A percentile compares a stretch with the other conserved stretches of the same genome.
These are phyloP conservation scores for Globisporangium radiosum DNA, from an alignment of 352 stramenopile genomes.

Conservation along the genomic window DNA sequence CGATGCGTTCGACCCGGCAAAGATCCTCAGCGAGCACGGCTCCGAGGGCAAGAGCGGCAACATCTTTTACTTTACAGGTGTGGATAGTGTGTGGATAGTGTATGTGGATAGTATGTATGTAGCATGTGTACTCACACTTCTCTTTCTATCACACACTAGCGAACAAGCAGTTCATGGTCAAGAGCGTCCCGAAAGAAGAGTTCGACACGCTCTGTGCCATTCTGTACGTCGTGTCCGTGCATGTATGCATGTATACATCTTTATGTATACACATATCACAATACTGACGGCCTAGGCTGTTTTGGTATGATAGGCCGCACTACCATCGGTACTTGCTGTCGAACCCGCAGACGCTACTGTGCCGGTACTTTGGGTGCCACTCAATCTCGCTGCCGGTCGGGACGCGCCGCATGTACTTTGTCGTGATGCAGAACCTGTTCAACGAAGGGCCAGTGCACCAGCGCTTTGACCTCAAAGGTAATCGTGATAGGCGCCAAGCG, in stretches of 20 bases:
- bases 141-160: slow-evolving; percentile 17
- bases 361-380: slow-evolving; percentile 80
- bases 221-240: slow-evolving; percentile 28
- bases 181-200: slow-evolving; percentile 82
- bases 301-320: slow-evolving; percentile 23
- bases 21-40: slow-evolving; percentile 71
- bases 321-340: slow-evolving; percentile 77
- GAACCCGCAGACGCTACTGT: slow-evolving; percentile 69
- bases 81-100: background rate
- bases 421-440: slow-evolving; percentile 87
- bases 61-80: slow-evolving; percentile 84
- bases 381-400: slow-evolving; percentile 81
- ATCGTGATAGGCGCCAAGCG: slow-evolving; percentile 65
- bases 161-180: slow-evolving; percentile 87
- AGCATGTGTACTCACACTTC: slow-evolving; percentile 2
- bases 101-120: background rate
- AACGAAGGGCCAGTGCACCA: slow-evolving; percentile 73
- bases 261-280: background rate
- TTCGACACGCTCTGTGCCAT: slow-evolving; percentile 78
- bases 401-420: slow-evolving; percentile 83
- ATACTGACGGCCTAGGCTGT: background rate
- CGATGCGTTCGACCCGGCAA: slow-evolving; percentile 66
- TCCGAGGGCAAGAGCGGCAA: slow-evolving; percentile 83
- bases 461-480: slow-evolving; percentile 80
- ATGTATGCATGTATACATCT: background rate